Conservation (phyloP, 345 rosid genomes). For the Citrus hindsii region DNA sequence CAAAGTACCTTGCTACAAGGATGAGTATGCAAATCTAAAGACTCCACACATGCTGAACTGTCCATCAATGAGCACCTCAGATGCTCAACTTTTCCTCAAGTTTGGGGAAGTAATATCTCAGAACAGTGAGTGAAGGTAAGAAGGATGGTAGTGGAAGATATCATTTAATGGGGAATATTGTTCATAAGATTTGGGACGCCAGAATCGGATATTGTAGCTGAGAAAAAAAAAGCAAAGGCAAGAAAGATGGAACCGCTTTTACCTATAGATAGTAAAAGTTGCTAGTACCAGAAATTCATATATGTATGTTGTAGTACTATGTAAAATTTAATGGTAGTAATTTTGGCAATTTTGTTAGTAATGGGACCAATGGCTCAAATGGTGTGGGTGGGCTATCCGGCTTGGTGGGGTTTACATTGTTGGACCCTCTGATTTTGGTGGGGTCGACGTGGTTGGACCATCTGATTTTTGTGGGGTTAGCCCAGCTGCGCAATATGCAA, state of each 20-base stretch:
- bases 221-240: neutral
- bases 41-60: constrained; percentile 73
- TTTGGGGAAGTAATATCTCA: constrained; percentile 96
- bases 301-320: constrained; percentile 12
- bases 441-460: neutral
- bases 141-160: neutral
- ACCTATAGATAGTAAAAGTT: constrained; percentile 9
- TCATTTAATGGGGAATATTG: constrained; percentile 8
- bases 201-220: constrained; percentile 15
- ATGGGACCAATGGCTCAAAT: constrained; percentile 12
- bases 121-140: constrained; percentile 41
- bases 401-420: constrained; percentile 5
- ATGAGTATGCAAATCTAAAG: constrained; percentile 88
- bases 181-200: constrained; percentile 13
- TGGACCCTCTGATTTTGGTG: constrained; percentile 3
- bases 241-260: neutral
- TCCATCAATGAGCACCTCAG: constrained; percentile 94
- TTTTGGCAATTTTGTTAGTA: constrained; percentile 8
- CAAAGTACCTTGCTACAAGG: constrained; percentile 56
- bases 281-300: constrained; percentile 3
- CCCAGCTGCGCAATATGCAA: constrained; percentile 17
- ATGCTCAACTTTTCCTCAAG: constrained; percentile 84
- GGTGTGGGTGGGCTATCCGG: neutral
- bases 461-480: constrained; percentile 3
- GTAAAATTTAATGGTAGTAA: constrained; percentile 17